Evolutionary conservation across 345 rosid genomes (phyloP).

Genomic region (Schrenkiella parvula): DNA sequence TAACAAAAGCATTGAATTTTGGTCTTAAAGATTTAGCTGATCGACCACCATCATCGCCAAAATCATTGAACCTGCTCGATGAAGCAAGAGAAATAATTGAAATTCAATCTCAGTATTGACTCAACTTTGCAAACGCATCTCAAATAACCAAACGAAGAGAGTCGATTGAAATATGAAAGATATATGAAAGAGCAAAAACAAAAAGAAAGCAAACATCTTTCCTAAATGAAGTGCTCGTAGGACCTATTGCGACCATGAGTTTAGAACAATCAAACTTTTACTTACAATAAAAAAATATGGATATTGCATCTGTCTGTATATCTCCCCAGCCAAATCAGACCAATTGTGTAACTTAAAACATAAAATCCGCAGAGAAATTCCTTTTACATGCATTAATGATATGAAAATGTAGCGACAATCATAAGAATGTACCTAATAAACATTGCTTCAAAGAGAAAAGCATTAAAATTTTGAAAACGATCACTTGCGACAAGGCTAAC

Average conservation of each 20-base stretch:
- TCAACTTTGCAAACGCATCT: neutral
- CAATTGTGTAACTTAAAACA: neutral
- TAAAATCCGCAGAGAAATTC: neutral
- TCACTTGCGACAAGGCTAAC: neutral
- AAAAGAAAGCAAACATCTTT: neutral
- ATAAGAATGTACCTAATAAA: neutral
- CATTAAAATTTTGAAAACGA: too few relatives aligned
- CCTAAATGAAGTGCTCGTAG: neutral
- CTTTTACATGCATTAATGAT: neutral
- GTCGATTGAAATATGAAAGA: neutral
- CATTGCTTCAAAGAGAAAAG: too few relatives aligned
- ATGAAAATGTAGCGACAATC: neutral
- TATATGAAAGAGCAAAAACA: neutral
- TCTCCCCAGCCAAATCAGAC: neutral
- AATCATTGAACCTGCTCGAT: conserved; percentile 52
- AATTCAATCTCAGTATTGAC: neutral
- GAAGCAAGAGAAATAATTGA: neutral
- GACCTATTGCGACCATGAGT: neutral
- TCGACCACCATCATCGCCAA: conserved; percentile 59
- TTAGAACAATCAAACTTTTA: neutral
- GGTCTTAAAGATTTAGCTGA: conserved; percentile 48
- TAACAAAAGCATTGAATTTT: conserved; percentile 41
- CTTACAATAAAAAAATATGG: neutral
- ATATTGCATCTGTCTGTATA: neutral
- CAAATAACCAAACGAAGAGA: neutral